Base-by-base conservation (phyloP, 176 grass and related monocot species). In the Carex cristatella region DNA sequence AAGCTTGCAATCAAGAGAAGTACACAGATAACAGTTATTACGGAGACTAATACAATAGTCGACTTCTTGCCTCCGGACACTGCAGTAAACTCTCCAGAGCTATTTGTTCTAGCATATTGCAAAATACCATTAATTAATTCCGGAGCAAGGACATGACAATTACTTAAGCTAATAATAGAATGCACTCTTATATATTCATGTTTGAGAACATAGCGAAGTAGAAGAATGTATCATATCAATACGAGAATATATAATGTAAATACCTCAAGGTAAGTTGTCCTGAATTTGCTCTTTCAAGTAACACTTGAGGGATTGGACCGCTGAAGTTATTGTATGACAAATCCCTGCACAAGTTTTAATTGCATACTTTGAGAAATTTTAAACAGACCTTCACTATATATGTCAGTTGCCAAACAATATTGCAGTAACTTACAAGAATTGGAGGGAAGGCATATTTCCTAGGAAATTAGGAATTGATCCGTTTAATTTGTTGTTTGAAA, bases 401-500 rank as follows among this genome's bases (percentile, higher is more conserved):
- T 68, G 65, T 37, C 65, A 57, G 38, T 33, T 80, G 44, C 44
- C 53, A 32, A 80, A 28, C 33, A 59, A 38, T 18, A 10, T 46
- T 78, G 3, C 35, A 30, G 5, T 51, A 38, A 61, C 78, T 44
- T 81, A 81, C 78, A 81, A 40, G 54, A 81, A 15, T 81, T 35
- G 19, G 6, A 81, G 78, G 5, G 78, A 81, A 38, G 48, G 6
- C 78, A 81, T 81, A 11, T 33, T 81, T 42, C 55, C 54, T 9
- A 81, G 13, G 37, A 81, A 81, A 81, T 81, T 30, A 42, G 78
- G 78, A 81, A 81, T 81, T 61, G 48, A 38, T 81, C 54, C 78
- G 23, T n/a, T 81, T 37, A 81, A 60, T 18, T 81, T 81, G 78
- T 81, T 81, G 78, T 81, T 81, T 51, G 78, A 81, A 10, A 81